Evolutionary conservation across 2,329 filamentous ascomycete species (phyloP), one percentile per base, ranked within the genome.

Genomic region (Alternaria rosae): DNA sequence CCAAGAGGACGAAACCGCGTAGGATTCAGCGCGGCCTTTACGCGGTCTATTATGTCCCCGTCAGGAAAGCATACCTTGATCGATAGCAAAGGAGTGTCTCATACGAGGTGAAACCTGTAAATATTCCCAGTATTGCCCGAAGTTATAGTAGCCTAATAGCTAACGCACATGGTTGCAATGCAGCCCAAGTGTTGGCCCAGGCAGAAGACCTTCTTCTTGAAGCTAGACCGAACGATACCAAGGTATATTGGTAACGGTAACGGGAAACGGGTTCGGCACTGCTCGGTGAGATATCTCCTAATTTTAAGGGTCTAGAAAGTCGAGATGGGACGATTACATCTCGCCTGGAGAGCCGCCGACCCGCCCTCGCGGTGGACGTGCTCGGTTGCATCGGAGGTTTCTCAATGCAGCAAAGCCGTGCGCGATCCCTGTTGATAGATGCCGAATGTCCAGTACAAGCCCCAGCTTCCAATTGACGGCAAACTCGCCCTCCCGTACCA

Each of bases 341-440:
- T 54, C 50, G 57, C 45, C 12, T 54, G n/a, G 41, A 42, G 30
- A 47, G 50, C 38, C 50, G 57, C 50, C 57, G 50, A 59, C 50
- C 50, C 30, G 50, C 51, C 42, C 23, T 54, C 23, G 55, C 20
- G 38, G 42, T 21, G 26, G 20, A 48, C 17, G 20, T 50, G 35
- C 44, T 48, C 45, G 45, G 35, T 28, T 56, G 32, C 28, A 43
- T 44, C 35, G 45, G 21, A 48, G 10, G 23, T 38, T 30, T 25
- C 38, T 51, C 38, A 23, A 57, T 41, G 41, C 12, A 26, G 57
- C 13, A 41, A 59, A 38, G 42, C 17, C 20, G 17, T 42, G 13
- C 38, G 21, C 12, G 30, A 44, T 13, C 41, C 57, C 23, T 54
- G 50, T 50, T 35, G 12, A 32, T 50, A 15, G 8, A 35, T 50